Conservation (phyloP, 169 alveolate genomes). For the Cryptosporidium viatorum region DNA sequence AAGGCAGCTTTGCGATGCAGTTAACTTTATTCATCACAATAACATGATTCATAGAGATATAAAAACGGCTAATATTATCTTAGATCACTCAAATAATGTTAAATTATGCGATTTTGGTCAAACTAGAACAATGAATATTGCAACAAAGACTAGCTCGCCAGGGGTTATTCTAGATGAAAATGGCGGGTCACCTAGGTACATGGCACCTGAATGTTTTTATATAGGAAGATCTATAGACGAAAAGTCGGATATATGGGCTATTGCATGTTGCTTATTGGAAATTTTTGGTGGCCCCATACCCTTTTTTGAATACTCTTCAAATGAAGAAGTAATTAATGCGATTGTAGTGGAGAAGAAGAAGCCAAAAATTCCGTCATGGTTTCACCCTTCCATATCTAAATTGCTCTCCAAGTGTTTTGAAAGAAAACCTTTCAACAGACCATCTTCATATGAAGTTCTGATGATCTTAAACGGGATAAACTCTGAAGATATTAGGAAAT, state of each 20-base stretch:
- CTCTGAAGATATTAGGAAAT: conserved; percentile 40
- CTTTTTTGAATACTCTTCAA: conserved; percentile 80
- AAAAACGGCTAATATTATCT: conserved; percentile 84
- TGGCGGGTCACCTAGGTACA: conserved; percentile 88
- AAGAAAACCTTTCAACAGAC: conserved; percentile 76
- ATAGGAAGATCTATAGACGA: conserved; percentile 81
- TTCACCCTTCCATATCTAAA: conserved; percentile 71
- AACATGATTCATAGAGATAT: conserved; percentile 84
- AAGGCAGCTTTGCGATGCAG: conserved; percentile 81
- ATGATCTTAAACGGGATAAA: background rate
- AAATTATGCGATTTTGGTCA: conserved; percentile 87
- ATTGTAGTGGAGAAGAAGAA: conserved; percentile 76
- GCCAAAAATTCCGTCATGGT: conserved; percentile 78
- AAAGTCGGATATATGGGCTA: conserved; percentile 85
- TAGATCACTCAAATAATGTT: conserved; percentile 80
- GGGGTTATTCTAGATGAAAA: conserved; percentile 82
- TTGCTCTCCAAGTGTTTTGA: conserved; percentile 74
- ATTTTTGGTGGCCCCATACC: conserved; percentile 86
- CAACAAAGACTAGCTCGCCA: conserved; percentile 68
- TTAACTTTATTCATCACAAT: conserved; percentile 80
- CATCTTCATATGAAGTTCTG: conserved; percentile 71
- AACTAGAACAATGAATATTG: conserved; percentile 79
- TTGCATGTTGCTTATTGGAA: conserved; percentile 86
- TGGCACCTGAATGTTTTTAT: conserved; percentile 88
- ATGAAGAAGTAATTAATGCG: conserved; percentile 80